Percentiles rank a stretch among this genome's conserved stretches.
phyloP scores from a whole-genome alignment of 208 protist genomes.

The Porcisia hertigi region DNA sequence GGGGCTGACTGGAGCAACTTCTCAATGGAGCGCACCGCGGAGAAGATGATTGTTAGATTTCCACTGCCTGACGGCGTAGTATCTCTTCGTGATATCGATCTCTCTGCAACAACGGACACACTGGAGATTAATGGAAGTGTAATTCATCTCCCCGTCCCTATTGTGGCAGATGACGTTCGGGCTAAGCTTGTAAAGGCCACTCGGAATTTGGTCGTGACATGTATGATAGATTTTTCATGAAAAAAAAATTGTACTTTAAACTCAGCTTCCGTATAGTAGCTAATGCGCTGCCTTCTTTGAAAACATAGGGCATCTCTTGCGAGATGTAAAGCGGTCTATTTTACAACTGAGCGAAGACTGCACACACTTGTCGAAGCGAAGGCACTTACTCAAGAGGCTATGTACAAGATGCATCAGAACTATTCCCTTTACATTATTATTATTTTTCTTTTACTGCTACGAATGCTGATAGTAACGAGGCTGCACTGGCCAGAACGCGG shows the following conservation, averaged over 20 bases:
- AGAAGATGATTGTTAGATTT: slow-evolving; percentile 39
- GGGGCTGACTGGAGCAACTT: slow-evolving; percentile 22
- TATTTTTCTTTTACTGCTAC: slow-evolving; percentile 26
- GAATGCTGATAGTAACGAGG: slow-evolving; percentile 4
- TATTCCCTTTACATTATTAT: slow-evolving; percentile 3
- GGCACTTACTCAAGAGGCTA: too few species aligned
- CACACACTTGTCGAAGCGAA: neutral
- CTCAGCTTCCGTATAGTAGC: neutral
- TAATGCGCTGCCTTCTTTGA: neutral
- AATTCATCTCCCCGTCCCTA: slow-evolving; percentile 36
- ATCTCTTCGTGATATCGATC: slow-evolving; percentile 62
- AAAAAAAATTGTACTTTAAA: neutral
- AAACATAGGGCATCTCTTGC: neutral
- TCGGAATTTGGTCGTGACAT: slow-evolving; percentile 53
- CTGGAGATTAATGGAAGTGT: slow-evolving; percentile 56
- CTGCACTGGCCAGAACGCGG: neutral
- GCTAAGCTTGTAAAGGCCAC: slow-evolving; percentile 44
- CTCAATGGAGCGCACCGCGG: slow-evolving; percentile 17
- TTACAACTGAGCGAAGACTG: neutral
- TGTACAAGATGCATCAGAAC: slow-evolving; percentile 4
- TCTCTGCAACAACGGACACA: slow-evolving; percentile 38
- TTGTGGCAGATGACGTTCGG: slow-evolving; percentile 45
- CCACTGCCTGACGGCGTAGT: slow-evolving; percentile 30
- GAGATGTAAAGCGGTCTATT: neutral
- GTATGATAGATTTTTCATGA: slow-evolving; percentile 26